Evolutionary conservation across 75 land plant species (phyloP), one percentile per base, ranked within the genome.

Genomic region (Azolla pinnata): DNA sequence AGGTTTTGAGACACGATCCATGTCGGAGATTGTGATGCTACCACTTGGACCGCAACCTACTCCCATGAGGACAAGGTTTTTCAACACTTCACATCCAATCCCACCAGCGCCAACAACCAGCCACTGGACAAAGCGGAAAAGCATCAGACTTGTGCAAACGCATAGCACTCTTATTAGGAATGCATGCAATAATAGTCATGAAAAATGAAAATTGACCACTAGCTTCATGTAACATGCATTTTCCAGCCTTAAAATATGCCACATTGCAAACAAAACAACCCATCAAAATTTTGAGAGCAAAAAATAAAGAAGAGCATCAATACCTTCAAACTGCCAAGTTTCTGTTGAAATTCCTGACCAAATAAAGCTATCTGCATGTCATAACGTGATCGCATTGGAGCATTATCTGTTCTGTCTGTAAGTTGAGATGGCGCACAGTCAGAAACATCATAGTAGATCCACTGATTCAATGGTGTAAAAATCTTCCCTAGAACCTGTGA

Each of bases 81-180:
- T 77, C 59, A 77, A 55, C 33, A 74, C 80, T 59, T 77, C 80
- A 46, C 64, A 77, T 25, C 80, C 80, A 33, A 77, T 52, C 9
- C 79, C 78, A 44, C 80, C 80, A 42, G 80, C 80, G 19, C 80
- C 80, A 14, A 77, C 78, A 51, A 77, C 80, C 48, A 77, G 72
- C 80, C 80, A 77, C 80, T 77, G 71, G n/a, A 2, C 49, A 3
- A 46, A 23, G 7, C 14, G 42, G 42, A 38, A 38, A 38, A 38
- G 7, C 42, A 38, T 14, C 7, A 38, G 14, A 38, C 14, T 14
- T 7, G 10, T 7, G 14, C 14, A 7, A 7, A 38, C 7, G 14
- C 14, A 38, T 7, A 38, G 42, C 42, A 7, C 42, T 38, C 42
- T 38, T 7, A 38, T 38, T 38, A 7, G 42, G n/a, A n/a, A n/a